phyloP scores from a whole-genome alignment of 2,329 filamentous ascomycete species.

The Tolypocladium endophyticum region DNA sequence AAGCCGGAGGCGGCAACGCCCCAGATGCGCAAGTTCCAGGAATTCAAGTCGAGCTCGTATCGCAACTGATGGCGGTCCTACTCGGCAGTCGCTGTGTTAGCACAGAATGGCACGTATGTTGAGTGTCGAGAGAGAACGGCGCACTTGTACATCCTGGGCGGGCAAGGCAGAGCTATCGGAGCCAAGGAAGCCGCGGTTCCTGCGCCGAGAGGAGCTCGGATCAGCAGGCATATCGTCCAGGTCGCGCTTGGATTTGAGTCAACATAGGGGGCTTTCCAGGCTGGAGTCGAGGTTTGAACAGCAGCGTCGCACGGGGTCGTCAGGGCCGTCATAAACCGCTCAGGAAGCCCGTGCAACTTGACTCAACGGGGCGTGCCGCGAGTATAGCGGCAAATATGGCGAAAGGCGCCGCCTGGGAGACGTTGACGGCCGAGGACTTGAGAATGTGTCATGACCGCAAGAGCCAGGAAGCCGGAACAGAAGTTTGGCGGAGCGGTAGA shows the following conservation, averaged over 20 bases:
- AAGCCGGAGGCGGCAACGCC: slow-evolving; percentile 44
- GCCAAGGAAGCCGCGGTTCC: slow-evolving; percentile 40
- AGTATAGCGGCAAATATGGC: not conserved
- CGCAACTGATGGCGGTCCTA: slow-evolving; percentile 41
- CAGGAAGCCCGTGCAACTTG: not conserved
- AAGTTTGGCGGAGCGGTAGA: not conserved
- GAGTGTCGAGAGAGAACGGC: slow-evolving; percentile 4
- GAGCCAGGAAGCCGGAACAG: not conserved
- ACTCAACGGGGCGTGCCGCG: not conserved
- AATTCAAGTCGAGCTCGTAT: slow-evolving; percentile 43
- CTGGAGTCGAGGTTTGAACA: not conserved
- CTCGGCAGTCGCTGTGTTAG: slow-evolving; percentile 1
- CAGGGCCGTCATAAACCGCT: not conserved
- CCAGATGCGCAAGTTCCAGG: slow-evolving; percentile 45
- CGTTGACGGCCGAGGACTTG: not conserved
- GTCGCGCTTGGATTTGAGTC: not conserved
- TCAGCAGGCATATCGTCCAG: slow-evolving; percentile 16
- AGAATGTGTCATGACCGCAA: not conserved
- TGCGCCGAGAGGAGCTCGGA: slow-evolving; percentile 16
- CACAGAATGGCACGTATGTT: not conserved
- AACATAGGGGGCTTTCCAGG: not conserved
- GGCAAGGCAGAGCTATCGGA: slow-evolving; percentile 39
- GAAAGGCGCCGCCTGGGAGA: not conserved
- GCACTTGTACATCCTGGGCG: slow-evolving; percentile 36
- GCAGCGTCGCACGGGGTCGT: not conserved